These are phyloP conservation scores for Taiozyma sp. DNA, from an alignment of 1,139 yeast genomes.

Conservation along the genomic window DNA sequence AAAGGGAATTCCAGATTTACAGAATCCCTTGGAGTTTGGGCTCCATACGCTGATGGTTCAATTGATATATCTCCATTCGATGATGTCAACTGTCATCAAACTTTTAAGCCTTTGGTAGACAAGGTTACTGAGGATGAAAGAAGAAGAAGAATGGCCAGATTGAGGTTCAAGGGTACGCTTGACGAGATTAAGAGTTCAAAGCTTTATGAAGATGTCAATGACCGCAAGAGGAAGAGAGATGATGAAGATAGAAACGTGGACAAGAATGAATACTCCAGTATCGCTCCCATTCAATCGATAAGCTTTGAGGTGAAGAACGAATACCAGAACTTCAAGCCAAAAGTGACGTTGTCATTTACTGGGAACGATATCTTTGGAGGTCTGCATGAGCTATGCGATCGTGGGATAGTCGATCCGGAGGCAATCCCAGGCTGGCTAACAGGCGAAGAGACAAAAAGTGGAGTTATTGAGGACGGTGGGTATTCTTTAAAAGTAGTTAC, in stretches of 20 bases:
- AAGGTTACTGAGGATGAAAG: constrained; percentile 11
- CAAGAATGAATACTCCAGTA: constrained; percentile 38
- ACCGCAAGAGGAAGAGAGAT: constrained; percentile 16
- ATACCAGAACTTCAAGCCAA: constrained; percentile 21
- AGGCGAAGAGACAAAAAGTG: constrained; percentile 66
- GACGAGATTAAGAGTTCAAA: constrained; percentile 31
- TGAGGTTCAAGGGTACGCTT: constrained; percentile 54
- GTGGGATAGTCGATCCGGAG: constrained; percentile 47
- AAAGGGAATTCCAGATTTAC: constrained; percentile 60
- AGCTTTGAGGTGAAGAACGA: constrained; percentile 36
- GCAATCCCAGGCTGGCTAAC: constrained; percentile 73
- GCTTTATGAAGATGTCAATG: constrained; percentile 11
- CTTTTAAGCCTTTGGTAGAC: constrained; percentile 14
- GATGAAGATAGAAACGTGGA: constrained; percentile 19
- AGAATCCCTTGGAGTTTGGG: constrained; percentile 63
- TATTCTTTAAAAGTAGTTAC: constrained; percentile 3
- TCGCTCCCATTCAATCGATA: constrained; percentile 51
- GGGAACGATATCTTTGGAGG: constrained; percentile 86
- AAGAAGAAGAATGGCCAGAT: constrained; percentile 27
- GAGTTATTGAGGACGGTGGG: constrained; percentile 41
- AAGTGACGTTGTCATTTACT: constrained; percentile 45
- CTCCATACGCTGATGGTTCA: constrained; percentile 60
- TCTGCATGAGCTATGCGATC: constrained; percentile 62
- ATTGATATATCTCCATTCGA: constrained; percentile 62
- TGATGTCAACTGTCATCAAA: constrained; percentile 26